Percentiles rank a stretch among this genome's conserved stretches.
phyloP scores from a whole-genome alignment of 495 filamentous ascomycete species.

The Halenospora varia region DNA sequence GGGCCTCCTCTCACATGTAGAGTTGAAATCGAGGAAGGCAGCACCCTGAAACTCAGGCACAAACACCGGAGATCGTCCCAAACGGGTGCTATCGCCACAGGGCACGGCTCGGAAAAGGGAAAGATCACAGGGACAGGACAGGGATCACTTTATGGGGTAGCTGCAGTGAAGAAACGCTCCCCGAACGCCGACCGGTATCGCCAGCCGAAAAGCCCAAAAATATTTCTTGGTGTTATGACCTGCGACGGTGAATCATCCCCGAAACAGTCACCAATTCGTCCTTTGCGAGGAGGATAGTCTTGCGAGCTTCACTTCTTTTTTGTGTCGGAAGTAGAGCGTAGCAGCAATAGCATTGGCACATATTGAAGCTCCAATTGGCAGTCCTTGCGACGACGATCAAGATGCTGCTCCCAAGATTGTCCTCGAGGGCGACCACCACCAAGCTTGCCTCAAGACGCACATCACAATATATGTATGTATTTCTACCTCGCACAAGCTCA shows the following conservation, averaged over 20 bases:
- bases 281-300: not conserved
- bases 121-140: no score
- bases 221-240: no score
- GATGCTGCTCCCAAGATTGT: conserved; percentile 25
- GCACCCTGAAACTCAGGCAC: no score
- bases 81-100: no score
- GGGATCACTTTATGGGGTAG: no score
- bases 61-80: no score
- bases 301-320: not conserved
- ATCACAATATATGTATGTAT: conserved; percentile 21
- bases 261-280: not conserved
- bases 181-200: not conserved
- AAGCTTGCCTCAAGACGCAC: conserved; percentile 15
- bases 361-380: not conserved
- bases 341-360: not conserved
- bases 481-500: not conserved
- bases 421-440: conserved; percentile 13
- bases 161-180: no score
- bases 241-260: conserved; percentile 6
- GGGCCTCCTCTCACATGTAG: no score
- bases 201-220: no score
- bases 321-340: not conserved
- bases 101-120: no score
- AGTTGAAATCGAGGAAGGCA: no score
- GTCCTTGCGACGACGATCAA: not conserved